Evolutionary conservation across 495 filamentous ascomycete genomes (phyloP), one percentile per base, ranked within the genome.

Genomic region (Penicillium egyptiacum): DNA sequence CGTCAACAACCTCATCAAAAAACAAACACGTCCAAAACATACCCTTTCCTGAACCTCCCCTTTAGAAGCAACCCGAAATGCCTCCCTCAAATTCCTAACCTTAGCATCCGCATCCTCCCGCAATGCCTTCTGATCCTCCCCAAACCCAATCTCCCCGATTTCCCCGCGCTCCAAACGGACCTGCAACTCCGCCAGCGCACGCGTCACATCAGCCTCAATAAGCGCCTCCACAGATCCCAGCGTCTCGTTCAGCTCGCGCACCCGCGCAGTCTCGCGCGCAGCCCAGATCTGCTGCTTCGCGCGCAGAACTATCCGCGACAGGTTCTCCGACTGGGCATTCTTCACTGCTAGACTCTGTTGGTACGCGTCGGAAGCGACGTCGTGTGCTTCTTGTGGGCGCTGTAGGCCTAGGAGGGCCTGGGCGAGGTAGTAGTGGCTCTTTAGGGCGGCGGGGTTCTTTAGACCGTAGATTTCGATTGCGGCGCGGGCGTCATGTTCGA

Each of bases 381-480:
- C 67, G 26, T 92, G 80, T 0, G 94, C 91, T 61, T 89, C 88
- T 57, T 88, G 82, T 22, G 87, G 88, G 61, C 88, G 84, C 55
- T 84, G 73, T 3, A 97, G 79, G 1, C 80, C 82, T 20, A 96
- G 80, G 59, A 95, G 86, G 5, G 91, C 90, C 68, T 94, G 88
- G 4, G 91, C 87, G 10, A 96, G 85, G 73, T 91, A 88, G 64
- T 85, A 92, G 73, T 83, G 83, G 12, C 88, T 92, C 75, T 98
- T 98, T 65, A 96, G 79, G 50, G 66, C 67, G 37, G 50, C 20
- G 3, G 69, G 75, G 62, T 83, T 85, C 58, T 77, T 74, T 4
- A 58, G 43, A 42, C 82, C 74, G 52, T 81, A 73, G 7, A 96
- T 78, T 5, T 84, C 76, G 55, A 98, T 86, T 49, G 88, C 86